Evolutionary conservation across 768 basidiomycete genomes (phyloP), one percentile per base, ranked within the genome.

Genomic region (Phaeolepiota aurea): DNA sequence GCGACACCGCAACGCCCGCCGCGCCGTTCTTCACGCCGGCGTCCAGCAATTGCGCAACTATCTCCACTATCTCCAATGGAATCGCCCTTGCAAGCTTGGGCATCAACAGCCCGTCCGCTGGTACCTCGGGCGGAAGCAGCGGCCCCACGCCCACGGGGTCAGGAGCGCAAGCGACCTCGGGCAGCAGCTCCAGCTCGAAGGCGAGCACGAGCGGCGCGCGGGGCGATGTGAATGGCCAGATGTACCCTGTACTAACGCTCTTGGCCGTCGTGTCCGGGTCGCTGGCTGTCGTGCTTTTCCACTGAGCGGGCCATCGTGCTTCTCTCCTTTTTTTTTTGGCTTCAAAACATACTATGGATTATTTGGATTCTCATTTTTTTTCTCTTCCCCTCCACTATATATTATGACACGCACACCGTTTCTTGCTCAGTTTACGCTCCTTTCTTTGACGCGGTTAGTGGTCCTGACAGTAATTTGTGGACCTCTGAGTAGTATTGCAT

Each of bases 11-110:
- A 20, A 71, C 69, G 3, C 69, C 69, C 3, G 43, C 55, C 10
- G 55, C 58, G 1, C 51, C 64, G 0, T 57, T 51, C 48, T 55
- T 46, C 37, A 68, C 57, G 0, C 69, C 68, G 1, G 56, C 52
- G 12, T 69, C 67, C 10, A 64, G 63, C 13, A 66, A 63, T 47
- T 71, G 69, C 38, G 56, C 46, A 31, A 67, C 62, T 10, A 55
- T 55, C 2, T 25, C 60, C n/a, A 60, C 63, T 9, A 58, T 69
- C 12, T 44, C 57, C 32, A 71, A 69, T 40, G 66, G 66, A 4
- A 48, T 69, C 33, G 53, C 56, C 5, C 54, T 66, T 14, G 52
- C 54, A 1, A 41, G 43, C 5, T 48, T 62, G 7, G 61, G 58
- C 1, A 20, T 58, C 3, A 19, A 20, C 9, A 5, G 13, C 7